Percentiles rank a stretch among this genome's conserved stretches.
phyloP scores from a whole-genome alignment of 495 filamentous ascomycete species.

The Bombardia bombarda region DNA sequence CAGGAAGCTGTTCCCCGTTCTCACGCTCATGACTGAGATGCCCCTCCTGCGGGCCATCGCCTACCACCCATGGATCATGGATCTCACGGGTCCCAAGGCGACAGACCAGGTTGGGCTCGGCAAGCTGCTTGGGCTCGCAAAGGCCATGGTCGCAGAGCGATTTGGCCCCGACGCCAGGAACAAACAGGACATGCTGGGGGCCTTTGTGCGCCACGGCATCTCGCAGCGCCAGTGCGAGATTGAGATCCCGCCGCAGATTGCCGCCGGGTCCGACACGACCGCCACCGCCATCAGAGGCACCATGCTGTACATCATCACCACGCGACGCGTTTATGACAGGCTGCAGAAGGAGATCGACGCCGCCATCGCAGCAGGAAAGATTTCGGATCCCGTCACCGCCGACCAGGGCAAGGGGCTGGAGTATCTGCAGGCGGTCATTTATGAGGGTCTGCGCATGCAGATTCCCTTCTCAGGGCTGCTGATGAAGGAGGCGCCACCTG shows the following conservation, averaged over 20 bases:
- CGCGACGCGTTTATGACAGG: constrained; percentile 35
- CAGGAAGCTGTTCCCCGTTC: constrained; percentile 23
- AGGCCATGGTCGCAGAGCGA: constrained; percentile 22
- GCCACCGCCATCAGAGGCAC: constrained; percentile 48
- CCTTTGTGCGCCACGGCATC: constrained; percentile 24
- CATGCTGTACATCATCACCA: constrained; percentile 42
- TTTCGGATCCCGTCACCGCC: constrained; percentile 25
- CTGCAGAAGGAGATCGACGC: constrained; percentile 51
- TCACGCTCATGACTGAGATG: constrained; percentile 18
- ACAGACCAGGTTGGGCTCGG: constrained; percentile 39
- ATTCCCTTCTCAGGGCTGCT: constrained; percentile 28
- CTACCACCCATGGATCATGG: constrained; percentile 36
- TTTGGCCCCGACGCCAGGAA: constrained; percentile 22
- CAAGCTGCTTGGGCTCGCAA: constrained; percentile 30
- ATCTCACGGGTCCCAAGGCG: constrained; percentile 46
- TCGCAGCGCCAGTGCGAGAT: constrained; percentile 20
- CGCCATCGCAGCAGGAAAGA: constrained; percentile 23
- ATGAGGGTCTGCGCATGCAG: constrained; percentile 42
- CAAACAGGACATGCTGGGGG: constrained; percentile 29
- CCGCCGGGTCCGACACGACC: constrained; percentile 61
- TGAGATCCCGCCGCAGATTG: constrained; percentile 35
- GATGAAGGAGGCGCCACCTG: constrained; percentile 38
- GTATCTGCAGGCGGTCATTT: constrained; percentile 43
- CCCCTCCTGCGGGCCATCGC: constrained; percentile 23
- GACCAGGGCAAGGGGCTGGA: constrained; percentile 34